A percentile compares a stretch with the other conserved stretches of the same genome.
These are phyloP conservation scores for Hypomontagnella submonticulosa DNA, from an alignment of 495 filamentous ascomycete species.

Conservation along the genomic window DNA sequence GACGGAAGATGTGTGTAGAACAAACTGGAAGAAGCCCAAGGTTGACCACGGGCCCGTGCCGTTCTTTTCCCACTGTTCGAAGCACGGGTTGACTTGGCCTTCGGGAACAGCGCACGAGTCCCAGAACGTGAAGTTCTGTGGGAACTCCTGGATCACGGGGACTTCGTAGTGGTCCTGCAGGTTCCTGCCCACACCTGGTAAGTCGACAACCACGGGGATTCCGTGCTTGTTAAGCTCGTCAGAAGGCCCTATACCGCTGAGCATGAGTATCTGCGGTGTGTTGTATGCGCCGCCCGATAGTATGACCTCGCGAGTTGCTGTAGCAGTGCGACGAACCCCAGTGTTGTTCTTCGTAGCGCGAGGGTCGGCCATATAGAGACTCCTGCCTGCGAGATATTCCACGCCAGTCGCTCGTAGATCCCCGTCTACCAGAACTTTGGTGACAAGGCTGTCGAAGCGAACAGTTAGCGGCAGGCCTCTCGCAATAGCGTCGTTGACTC, in stretches of 20 bases:
- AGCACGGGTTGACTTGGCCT: constrained; percentile 4
- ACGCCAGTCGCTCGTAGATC: too few species aligned
- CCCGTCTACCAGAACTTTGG: too few species aligned
- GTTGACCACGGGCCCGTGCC: constrained; percentile 2
- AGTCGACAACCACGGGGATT: background rate
- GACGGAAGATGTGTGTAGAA: constrained; percentile 1
- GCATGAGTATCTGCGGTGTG: constrained; percentile 1
- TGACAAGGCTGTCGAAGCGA: too few species aligned
- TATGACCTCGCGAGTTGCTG: constrained; percentile 1
- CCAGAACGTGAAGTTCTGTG: constrained; percentile 7
- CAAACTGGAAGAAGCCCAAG: constrained; percentile 2
- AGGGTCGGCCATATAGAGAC: too few species aligned
- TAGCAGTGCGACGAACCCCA: background rate
- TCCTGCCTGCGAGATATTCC: too few species aligned
- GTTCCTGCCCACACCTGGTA: background rate
- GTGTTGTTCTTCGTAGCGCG: too few species aligned
- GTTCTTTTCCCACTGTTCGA: constrained; percentile 1
- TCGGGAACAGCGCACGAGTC: constrained; percentile 1
- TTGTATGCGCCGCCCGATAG: constrained; percentile 4
- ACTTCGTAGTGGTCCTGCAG: constrained; percentile 12
- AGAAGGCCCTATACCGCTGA: constrained; percentile 7
- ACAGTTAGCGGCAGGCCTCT: too few species aligned
- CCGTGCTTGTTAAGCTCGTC: constrained; percentile 1
- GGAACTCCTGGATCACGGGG: constrained; percentile 7
- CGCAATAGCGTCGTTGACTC: background rate